Conservation (phyloP, 495 filamentous ascomycete species). For the Talaromyces liani region DNA sequence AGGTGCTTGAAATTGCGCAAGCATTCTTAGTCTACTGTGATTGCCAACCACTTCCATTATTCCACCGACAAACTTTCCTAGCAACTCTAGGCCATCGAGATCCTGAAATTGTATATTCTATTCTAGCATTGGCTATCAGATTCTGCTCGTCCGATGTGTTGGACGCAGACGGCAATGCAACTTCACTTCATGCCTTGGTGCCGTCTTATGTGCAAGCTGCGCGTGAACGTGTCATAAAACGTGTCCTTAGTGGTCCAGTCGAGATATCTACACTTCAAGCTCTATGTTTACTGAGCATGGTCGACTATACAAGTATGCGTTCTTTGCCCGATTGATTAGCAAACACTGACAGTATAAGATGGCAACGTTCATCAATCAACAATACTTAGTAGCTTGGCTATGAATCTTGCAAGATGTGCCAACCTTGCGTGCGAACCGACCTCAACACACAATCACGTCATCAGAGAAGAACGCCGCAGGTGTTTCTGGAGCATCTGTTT, state of each 20-base stretch:
- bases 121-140: constrained; percentile 30
- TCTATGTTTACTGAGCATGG: constrained; percentile 36
- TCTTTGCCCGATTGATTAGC: background rate
- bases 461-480: constrained; percentile 35
- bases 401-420: constrained; percentile 39
- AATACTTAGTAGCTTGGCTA: constrained; percentile 39
- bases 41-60: constrained; percentile 39
- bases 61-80: constrained; percentile 30
- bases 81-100: constrained; percentile 26
- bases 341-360: constrained; percentile 19
- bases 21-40: constrained; percentile 38
- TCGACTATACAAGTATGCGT: constrained; percentile 38
- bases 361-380: constrained; percentile 41
- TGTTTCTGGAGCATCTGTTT: constrained; percentile 45
- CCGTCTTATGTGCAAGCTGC: constrained; percentile 37
- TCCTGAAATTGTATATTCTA: constrained; percentile 33
- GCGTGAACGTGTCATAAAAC: constrained; percentile 31
- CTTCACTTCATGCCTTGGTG: constrained; percentile 1
- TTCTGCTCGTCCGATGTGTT: constrained; percentile 21
- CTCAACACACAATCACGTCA: constrained; percentile 9
- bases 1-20: constrained; percentile 28
- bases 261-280: constrained; percentile 42
- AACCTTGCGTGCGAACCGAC: constrained; percentile 30
- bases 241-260: constrained; percentile 35
- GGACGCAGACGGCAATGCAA: background rate